Evolutionary conservation across 2,329 filamentous ascomycete species (phyloP).

Genomic region (Aspergillus terreus): DNA sequence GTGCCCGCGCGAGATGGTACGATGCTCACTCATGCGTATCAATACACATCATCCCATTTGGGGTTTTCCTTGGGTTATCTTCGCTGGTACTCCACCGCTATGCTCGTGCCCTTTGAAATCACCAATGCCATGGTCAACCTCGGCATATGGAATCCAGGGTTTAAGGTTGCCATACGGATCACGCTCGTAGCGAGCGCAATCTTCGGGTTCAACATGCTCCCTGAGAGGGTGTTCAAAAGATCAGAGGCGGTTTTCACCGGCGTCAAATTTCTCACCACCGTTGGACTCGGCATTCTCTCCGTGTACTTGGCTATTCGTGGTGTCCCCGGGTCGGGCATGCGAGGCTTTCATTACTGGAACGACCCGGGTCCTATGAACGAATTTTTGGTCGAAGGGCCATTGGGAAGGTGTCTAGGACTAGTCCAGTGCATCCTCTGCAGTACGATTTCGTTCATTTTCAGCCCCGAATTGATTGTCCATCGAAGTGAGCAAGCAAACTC

Average conservation of each 20-base stretch:
- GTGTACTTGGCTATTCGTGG: constrained; percentile 53
- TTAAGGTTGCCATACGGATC: constrained; percentile 41
- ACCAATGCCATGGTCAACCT: constrained; percentile 63
- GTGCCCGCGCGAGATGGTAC: constrained; percentile 36
- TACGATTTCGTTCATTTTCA: constrained; percentile 51
- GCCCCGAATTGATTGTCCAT: constrained; percentile 53
- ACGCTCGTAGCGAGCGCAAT: constrained; percentile 58
- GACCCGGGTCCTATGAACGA: constrained; percentile 47
- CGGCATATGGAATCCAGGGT: constrained; percentile 51
- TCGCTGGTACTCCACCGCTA: constrained; percentile 45
- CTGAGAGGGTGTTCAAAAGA: constrained; percentile 47
- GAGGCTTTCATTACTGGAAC: constrained; percentile 51
- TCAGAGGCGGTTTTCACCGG: constrained; percentile 48
- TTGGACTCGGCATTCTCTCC: constrained; percentile 47
- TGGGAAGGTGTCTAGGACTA: constrained; percentile 49
- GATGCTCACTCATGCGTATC: constrained; percentile 38
- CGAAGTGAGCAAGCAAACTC: constrained; percentile 52
- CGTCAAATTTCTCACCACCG: constrained; percentile 48
- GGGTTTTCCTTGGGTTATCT: constrained; percentile 38
- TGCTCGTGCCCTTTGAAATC: constrained; percentile 56
- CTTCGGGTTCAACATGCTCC: constrained; percentile 45
- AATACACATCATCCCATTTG: constrained; percentile 36
- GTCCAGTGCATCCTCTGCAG: constrained; percentile 49
- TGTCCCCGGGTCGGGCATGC: constrained; percentile 43
- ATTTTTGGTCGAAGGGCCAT: constrained; percentile 44